Conservation (phyloP, 306 rosid genomes). For the Lathyrus aphaca region DNA sequence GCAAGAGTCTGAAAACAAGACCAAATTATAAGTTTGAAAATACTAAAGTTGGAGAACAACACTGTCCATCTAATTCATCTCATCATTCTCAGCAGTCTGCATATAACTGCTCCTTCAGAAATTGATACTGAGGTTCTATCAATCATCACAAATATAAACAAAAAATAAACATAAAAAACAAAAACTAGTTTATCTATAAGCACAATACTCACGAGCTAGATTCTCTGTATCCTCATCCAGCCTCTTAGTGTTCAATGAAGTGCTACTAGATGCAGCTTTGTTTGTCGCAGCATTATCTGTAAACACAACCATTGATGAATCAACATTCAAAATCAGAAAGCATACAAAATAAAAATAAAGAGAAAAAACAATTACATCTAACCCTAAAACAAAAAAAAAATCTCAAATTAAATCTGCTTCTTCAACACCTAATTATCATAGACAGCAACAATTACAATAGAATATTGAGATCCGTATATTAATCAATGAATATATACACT, state of each 20-base stretch:
- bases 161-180: too few relatives aligned
- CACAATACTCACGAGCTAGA: constrained; percentile 68
- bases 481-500: not conserved
- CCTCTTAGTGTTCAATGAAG: constrained; percentile 83
- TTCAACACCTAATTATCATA: constrained; percentile 27
- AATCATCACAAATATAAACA: not conserved
- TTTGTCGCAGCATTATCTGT: constrained; percentile 65
- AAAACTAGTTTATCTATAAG: not conserved
- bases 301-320: constrained; percentile 21
- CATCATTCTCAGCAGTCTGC: constrained; percentile 9
- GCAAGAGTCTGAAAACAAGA: not conserved
- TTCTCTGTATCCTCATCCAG: constrained; percentile 84
- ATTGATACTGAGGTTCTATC: not conserved
- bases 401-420: constrained; percentile 15
- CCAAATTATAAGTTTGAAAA: not conserved
- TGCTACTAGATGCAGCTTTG: constrained; percentile 86
- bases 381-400: constrained; percentile 4
- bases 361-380: not conserved
- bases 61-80: not conserved
- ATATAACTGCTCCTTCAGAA: not conserved
- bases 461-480: not conserved
- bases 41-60: not conserved
- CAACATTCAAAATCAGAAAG: not conserved
- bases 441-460: constrained; percentile 6
- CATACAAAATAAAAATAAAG: not conserved